Evolutionary conservation across 129 eudicot species (phyloP), one percentile per base, ranked within the genome.

Genomic region (Mikania micrantha): DNA sequence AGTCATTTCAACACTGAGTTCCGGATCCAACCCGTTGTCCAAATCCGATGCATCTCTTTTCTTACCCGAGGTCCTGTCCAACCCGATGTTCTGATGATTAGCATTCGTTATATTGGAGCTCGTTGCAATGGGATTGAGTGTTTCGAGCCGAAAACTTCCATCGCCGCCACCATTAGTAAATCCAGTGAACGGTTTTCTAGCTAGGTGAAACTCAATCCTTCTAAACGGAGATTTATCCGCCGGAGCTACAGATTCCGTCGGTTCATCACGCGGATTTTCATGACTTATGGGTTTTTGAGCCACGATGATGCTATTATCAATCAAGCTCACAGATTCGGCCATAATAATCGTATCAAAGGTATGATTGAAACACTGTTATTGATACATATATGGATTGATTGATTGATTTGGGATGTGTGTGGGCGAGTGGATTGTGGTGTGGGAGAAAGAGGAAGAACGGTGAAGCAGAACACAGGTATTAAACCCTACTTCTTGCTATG

Each of bases 21-120:
- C 98, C 58, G 90, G 85, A 84, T 92, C 98, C 75, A 88, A 60
- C 28, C 78, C 88, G 45, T 36, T 74, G 35, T 78, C 89, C 44
- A 62, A 27, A 52, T 79, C 92, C 49, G 69, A 68, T 15, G 69
- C 78, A n/a, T 77, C 83, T 17, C 67, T 21, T 47, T 65, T 84
- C 79, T 72, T 83, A 44, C 74, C 88, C 25, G 54, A 25, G 21
- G 56, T 32, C n/a, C 60, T 73, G 3, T 54, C 72, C 64, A 66
- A 58, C 39, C 40, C 68, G 10, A 11, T 52, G 16, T 11, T 60
- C 16, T 66, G 79, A 1, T 60, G 69, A 69, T 4, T 42, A 6
- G 39, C 77, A 61, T 21, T 38, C 28, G 50, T 25, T n/a, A 5
- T 15, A 25, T 66, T 72, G 0, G 77, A 62, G 60, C 71, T 70